Conservation (phyloP, 2,329 filamentous ascomycete species). For the Monilinia vaccinii-corymbosi region DNA sequence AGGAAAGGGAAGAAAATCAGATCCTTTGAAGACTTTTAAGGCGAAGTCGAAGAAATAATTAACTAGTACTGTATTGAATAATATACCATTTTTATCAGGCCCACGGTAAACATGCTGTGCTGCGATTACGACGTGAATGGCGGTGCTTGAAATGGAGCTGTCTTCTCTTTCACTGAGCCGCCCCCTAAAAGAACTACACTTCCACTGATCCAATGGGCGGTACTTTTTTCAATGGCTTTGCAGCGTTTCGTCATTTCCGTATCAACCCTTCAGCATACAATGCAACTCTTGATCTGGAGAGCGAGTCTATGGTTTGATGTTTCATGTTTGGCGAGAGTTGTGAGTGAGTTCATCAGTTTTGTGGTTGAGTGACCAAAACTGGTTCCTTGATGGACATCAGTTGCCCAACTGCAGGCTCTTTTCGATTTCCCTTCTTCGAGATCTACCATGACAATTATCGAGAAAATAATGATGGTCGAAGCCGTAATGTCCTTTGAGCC, state of each 20-base stretch:
- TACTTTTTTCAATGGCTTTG: no score
- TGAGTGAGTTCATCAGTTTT: no score
- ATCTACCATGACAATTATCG: no score
- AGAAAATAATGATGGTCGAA: no score
- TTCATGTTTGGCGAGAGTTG: background rate
- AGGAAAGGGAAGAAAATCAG: constrained; percentile 55
- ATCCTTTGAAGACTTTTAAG: constrained; percentile 88
- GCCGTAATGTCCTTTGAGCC: no score
- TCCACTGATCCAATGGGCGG: background rate
- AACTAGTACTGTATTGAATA: constrained; percentile 5
- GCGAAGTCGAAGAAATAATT: constrained; percentile 31
- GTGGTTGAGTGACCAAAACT: no score
- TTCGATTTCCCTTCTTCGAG: no score
- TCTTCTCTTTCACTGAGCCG: background rate
- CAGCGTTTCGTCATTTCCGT: background rate
- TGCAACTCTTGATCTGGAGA: background rate
- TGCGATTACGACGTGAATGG: background rate
- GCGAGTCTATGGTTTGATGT: background rate
- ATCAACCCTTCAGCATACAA: background rate
- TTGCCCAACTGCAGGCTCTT: no score
- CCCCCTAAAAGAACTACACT: background rate
- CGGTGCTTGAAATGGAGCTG: no score
- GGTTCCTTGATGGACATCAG: no score
- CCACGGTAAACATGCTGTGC: background rate
- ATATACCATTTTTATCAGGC: constrained; percentile 1